Evolutionary conservation across 495 filamentous ascomycete genomes (phyloP).

Genomic region (Lasiosphaeriaceae sp.): DNA sequence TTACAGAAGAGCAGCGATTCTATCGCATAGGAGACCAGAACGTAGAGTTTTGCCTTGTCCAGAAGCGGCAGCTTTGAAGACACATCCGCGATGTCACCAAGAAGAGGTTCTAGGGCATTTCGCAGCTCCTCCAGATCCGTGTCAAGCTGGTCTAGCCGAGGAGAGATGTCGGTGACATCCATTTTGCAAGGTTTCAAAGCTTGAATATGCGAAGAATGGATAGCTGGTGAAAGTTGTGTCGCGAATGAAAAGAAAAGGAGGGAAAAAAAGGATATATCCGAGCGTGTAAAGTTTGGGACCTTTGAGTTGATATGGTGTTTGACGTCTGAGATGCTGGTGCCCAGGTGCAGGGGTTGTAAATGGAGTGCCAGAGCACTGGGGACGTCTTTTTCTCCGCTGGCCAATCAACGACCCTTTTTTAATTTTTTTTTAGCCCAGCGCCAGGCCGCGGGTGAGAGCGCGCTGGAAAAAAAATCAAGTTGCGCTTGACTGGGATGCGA

Average conservation of each 20-base stretch:
- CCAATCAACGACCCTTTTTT: no score
- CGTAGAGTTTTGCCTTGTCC: slow-evolving; percentile 90
- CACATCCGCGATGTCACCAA: slow-evolving; percentile 56
- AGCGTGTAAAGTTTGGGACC: no score
- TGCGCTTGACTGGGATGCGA: no score
- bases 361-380: neutral
- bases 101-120: slow-evolving; percentile 64
- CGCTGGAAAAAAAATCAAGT: no score
- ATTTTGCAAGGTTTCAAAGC: slow-evolving; percentile 13
- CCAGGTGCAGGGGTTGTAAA: no score
- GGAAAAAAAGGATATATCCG: no score
- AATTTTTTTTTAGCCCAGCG: no score
- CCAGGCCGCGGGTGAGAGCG: no score
- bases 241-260: no score
- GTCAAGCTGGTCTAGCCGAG: slow-evolving; percentile 66
- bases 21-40: slow-evolving; percentile 77
- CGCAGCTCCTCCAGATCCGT: slow-evolving; percentile 74
- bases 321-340: no score
- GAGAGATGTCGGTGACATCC: slow-evolving; percentile 42
- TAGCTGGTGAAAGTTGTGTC: neutral
- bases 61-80: slow-evolving; percentile 80
- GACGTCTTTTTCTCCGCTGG: no score
- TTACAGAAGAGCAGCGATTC: slow-evolving; percentile 90
- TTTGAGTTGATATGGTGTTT: no score
- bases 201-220: neutral